These are phyloP conservation scores for Paraleonurus japonicus DNA, from an alignment of 257 asterid genomes.

Conservation along the genomic window DNA sequence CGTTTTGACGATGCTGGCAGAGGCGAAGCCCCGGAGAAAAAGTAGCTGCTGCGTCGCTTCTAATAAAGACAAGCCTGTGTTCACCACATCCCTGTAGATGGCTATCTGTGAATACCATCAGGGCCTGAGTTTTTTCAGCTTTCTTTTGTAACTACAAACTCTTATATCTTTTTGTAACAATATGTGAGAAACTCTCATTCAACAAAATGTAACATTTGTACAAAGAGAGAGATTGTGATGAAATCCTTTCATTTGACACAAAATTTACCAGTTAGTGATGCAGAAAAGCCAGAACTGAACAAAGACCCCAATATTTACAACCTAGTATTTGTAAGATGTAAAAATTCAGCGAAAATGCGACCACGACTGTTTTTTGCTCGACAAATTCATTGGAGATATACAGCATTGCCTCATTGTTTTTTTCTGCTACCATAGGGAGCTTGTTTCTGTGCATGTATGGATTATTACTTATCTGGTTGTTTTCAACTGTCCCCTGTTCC, in stretches of 20 bases:
- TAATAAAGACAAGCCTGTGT: slow-evolving; percentile 38
- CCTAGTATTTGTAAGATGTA: slow-evolving; percentile 12
- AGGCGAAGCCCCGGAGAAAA: slow-evolving; percentile 58
- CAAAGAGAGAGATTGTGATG: slow-evolving; percentile 5
- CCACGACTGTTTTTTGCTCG: slow-evolving; percentile 18
- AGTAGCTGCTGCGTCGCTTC: slow-evolving; percentile 26
- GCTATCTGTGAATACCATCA: not conserved
- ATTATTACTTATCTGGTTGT: slow-evolving; percentile 30
- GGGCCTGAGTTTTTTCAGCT: too few species aligned
- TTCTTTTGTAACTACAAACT: slow-evolving; percentile 19
- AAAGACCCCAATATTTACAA: slow-evolving; percentile 38
- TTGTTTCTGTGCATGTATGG: slow-evolving; percentile 5
- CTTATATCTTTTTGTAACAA: not conserved
- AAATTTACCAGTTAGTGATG: slow-evolving; percentile 23
- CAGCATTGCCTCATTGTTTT: slow-evolving; percentile 23
- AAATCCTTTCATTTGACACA: slow-evolving; percentile 26
- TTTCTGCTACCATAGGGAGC: slow-evolving; percentile 12
- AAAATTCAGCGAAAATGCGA: slow-evolving; percentile 22
- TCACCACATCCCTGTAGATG: slow-evolving; percentile 45
- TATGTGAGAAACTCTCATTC: not conserved
- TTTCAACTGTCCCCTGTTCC: slow-evolving; percentile 23
- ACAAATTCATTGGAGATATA: slow-evolving; percentile 15
- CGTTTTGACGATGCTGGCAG: slow-evolving; percentile 53
- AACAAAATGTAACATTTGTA: not conserved
- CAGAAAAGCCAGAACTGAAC: slow-evolving; percentile 26